These are phyloP conservation scores for Mycena polygramma DNA, from an alignment of 768 basidiomycete genomes.

Conservation along the genomic window DNA sequence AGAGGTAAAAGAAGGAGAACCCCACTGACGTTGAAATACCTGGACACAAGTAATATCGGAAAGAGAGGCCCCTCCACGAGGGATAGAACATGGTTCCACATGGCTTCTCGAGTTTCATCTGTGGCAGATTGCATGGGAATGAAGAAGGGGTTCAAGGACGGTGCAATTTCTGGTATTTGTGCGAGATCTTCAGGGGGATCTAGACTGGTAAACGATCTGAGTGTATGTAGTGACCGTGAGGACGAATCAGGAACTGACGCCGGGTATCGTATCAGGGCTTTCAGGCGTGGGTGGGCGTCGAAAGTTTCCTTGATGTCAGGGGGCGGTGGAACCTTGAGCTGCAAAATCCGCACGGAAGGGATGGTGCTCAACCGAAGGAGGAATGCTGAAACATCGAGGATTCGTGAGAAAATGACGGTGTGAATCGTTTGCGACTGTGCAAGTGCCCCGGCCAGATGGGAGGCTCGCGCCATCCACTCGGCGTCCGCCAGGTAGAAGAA, in stretches of 20 bases:
- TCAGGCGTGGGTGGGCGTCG: background rate
- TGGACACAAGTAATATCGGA: constrained; percentile 7
- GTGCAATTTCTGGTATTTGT: constrained; percentile 9
- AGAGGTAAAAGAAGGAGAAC: background rate
- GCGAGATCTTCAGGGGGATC: background rate
- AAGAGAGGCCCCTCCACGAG: constrained; percentile 13
- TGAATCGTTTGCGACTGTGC: background rate
- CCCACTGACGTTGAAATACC: constrained; percentile 15
- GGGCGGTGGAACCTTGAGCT: background rate
- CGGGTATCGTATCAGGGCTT: background rate
- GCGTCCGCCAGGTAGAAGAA: background rate
- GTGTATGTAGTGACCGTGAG: background rate
- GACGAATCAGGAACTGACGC: background rate
- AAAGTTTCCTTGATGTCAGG: background rate
- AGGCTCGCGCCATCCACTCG: background rate
- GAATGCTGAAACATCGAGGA: background rate
- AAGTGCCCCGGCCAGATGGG: background rate
- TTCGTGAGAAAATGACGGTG: background rate
- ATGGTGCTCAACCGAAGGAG: background rate
- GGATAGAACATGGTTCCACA: constrained; percentile 15
- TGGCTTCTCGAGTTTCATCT: background rate
- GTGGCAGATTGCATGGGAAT: constrained; percentile 13
- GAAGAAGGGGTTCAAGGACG: constrained; percentile 18
- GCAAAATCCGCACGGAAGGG: background rate
- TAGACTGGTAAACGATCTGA: background rate